phyloP scores from a whole-genome alignment of 805 yeast genomes.

The Teunomyces pallodes region DNA sequence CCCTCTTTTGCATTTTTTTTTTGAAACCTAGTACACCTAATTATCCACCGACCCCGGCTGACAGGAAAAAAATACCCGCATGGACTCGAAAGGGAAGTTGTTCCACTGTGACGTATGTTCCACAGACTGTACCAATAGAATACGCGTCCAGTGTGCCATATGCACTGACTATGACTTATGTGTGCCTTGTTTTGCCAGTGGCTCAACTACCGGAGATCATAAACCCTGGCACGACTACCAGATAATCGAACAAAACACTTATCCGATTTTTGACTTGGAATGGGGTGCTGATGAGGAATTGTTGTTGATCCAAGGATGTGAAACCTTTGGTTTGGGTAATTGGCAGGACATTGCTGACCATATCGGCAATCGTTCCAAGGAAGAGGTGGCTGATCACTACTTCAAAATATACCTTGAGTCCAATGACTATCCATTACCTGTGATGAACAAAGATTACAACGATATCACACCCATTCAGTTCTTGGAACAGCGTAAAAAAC shows the following conservation, averaged over 20 bases:
- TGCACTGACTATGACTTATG: constrained; percentile 96
- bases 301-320: constrained; percentile 84
- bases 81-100: constrained; percentile 40
- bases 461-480: constrained; percentile 66
- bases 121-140: constrained; percentile 91
- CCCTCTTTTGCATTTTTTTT: too few relatives aligned
- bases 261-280: constrained; percentile 82
- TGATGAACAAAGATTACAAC: constrained; percentile 66
- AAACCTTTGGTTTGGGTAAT: constrained; percentile 87
- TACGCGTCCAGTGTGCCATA: constrained; percentile 86
- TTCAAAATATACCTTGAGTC: constrained; percentile 66
- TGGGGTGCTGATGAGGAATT: constrained; percentile 99
- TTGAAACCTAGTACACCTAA: too few relatives aligned
- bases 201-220: constrained; percentile 76
- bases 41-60: not conserved
- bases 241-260: constrained; percentile 90
- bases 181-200: constrained; percentile 93
- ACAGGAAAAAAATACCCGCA: constrained; percentile 9
- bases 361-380: constrained; percentile 87
- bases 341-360: constrained; percentile 99
- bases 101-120: constrained; percentile 96
- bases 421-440: constrained; percentile 82
- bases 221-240: constrained; percentile 92
- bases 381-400: constrained; percentile 88
- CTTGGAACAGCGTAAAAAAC: constrained; percentile 57